These are phyloP conservation scores for Calonectria pseudoreteaudii DNA, from an alignment of 2,329 filamentous ascomycete species.

Conservation along the genomic window DNA sequence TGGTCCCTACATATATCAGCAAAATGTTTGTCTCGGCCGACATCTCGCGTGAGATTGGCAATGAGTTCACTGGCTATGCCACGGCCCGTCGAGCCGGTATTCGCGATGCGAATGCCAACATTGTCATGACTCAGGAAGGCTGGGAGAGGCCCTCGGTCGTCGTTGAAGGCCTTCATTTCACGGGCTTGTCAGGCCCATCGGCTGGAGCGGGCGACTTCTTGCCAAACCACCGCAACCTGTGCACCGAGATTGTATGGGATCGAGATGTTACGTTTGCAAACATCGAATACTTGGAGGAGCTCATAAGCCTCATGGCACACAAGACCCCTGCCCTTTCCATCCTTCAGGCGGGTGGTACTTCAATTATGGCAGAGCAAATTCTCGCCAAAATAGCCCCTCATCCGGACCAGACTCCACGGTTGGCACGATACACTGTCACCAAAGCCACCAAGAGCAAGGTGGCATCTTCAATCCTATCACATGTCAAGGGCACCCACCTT, in stretches of 20 bases:
- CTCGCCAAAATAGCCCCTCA: slow-evolving; percentile 42
- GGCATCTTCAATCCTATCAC: slow-evolving; percentile 8
- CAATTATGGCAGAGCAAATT: slow-evolving; percentile 33
- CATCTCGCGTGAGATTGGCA: slow-evolving; percentile 47
- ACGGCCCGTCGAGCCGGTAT: slow-evolving; percentile 50
- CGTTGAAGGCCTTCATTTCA: slow-evolving; percentile 59
- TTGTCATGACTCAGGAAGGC: slow-evolving; percentile 55
- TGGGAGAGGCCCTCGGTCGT: slow-evolving; percentile 52
- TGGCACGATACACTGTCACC: slow-evolving; percentile 50
- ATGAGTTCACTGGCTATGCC: slow-evolving; percentile 56
- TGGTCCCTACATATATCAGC: slow-evolving; percentile 61
- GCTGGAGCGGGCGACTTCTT: slow-evolving; percentile 52
- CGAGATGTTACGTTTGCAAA: slow-evolving; percentile 48
- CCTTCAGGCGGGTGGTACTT: slow-evolving; percentile 52
- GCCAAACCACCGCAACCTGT: slow-evolving; percentile 61
- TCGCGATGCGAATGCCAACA: slow-evolving; percentile 55
- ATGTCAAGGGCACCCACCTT: slow-evolving; percentile 28
- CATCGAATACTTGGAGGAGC: slow-evolving; percentile 34
- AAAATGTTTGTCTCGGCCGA: slow-evolving; percentile 59
- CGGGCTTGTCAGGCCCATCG: slow-evolving; percentile 46
- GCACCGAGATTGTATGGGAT: slow-evolving; percentile 62
- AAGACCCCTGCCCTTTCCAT: slow-evolving; percentile 54
- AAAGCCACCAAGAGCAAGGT: slow-evolving; percentile 20
- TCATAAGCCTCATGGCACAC: slow-evolving; percentile 51
- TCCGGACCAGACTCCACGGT: slow-evolving; percentile 42